Conservation (phyloP, 2,329 filamentous ascomycete species). For the Huntiella omanensis region DNA sequence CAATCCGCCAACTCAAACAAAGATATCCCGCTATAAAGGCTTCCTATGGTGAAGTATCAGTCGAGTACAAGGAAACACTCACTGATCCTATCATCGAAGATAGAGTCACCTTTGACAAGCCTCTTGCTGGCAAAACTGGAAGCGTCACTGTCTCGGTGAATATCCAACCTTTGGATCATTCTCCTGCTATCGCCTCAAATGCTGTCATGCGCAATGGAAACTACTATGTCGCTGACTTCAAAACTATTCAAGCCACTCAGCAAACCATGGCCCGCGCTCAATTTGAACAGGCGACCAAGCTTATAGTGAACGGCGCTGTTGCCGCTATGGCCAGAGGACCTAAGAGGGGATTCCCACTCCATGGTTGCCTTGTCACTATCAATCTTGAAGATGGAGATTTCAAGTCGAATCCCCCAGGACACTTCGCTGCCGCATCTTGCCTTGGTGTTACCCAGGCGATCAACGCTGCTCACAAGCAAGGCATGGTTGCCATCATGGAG, state of each 20-base stretch:
- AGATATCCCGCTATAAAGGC: slow-evolving; percentile 59
- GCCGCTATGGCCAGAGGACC: slow-evolving; percentile 76
- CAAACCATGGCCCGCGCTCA: slow-evolving; percentile 1
- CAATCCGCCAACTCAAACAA: slow-evolving; percentile 67
- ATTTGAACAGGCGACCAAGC: slow-evolving; percentile 30
- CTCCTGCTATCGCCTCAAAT: slow-evolving; percentile 20
- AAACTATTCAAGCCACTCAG: background rate
- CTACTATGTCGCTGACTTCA: slow-evolving; percentile 28
- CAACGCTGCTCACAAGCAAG: slow-evolving; percentile 33
- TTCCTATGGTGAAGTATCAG: slow-evolving; percentile 78
- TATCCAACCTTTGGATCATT: slow-evolving; percentile 38
- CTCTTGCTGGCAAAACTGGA: slow-evolving; percentile 60
- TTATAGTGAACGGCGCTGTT: slow-evolving; percentile 60
- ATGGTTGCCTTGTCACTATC: slow-evolving; percentile 53
- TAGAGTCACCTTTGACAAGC: slow-evolving; percentile 52
- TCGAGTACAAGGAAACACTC: slow-evolving; percentile 81
- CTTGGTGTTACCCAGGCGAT: slow-evolving; percentile 52
- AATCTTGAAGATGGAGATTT: slow-evolving; percentile 38
- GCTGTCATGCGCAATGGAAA: slow-evolving; percentile 51
- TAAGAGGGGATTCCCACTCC: slow-evolving; percentile 58
- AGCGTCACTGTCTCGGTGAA: slow-evolving; percentile 56
- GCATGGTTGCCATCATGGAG: slow-evolving; percentile 55
- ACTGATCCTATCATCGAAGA: slow-evolving; percentile 36
- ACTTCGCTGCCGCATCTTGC: slow-evolving; percentile 45
- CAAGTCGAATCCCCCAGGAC: slow-evolving; percentile 42